Evolutionary conservation across 2,329 filamentous ascomycete species (phyloP).

Genomic region (Hypoxylon sp.): DNA sequence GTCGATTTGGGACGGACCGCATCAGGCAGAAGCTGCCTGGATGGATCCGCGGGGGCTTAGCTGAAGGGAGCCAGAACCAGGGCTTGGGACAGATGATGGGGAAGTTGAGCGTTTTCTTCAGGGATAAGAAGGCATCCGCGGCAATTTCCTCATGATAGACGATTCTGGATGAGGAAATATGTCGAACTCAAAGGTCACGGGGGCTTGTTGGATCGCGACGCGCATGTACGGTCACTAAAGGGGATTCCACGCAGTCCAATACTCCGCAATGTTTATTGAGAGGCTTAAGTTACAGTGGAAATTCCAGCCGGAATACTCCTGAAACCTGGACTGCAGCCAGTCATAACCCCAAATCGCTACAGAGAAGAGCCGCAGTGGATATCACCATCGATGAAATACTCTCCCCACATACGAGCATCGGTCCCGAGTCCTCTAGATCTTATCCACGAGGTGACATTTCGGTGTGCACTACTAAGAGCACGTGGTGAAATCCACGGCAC

Average conservation of each 20-base stretch:
- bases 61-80: conserved; percentile 60
- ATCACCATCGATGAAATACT: not conserved
- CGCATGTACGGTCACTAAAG: not conserved
- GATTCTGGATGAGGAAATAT: conserved; percentile 3
- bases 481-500: not conserved
- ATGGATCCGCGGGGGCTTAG: conserved; percentile 85
- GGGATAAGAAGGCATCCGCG: conserved; percentile 56
- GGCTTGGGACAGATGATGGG: conserved; percentile 70
- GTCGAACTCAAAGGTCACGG: not conserved
- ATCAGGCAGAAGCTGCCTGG: conserved; percentile 84
- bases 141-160: not conserved
- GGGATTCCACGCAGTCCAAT: not conserved
- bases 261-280: not conserved
- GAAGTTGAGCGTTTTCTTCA: conserved; percentile 68
- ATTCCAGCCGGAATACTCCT: no score
- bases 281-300: not conserved
- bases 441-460: not conserved
- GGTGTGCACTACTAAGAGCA: not conserved
- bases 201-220: not conserved
- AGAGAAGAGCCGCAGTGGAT: not conserved
- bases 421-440: not conserved
- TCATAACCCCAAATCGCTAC: not conserved
- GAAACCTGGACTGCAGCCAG: no score
- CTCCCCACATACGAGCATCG: not conserved
- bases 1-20: conserved; percentile 77